These are phyloP conservation scores for Aspergillus neotritici DNA, from an alignment of 2,329 filamentous ascomycete genomes.

Conservation along the genomic window DNA sequence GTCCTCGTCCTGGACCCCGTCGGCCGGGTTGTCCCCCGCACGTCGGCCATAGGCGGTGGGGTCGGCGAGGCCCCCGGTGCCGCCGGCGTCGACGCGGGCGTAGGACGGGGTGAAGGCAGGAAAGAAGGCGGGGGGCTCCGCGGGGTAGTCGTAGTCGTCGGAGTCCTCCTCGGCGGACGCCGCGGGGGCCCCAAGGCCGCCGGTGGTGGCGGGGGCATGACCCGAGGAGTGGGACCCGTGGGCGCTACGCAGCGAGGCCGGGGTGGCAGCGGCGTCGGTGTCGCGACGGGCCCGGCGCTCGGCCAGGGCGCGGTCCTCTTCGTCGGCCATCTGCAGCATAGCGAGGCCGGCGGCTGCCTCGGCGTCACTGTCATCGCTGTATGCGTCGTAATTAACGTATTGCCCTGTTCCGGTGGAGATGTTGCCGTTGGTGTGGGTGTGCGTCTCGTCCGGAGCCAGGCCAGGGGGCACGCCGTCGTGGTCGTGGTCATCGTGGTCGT, in stretches of 20 bases:
- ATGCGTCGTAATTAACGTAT: slow-evolving; percentile 44
- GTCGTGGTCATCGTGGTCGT: slow-evolving; percentile 2
- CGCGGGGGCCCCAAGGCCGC: slow-evolving; percentile 33
- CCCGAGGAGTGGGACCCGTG: slow-evolving; percentile 21
- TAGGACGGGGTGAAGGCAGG: slow-evolving; percentile 55
- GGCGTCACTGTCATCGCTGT: slow-evolving; percentile 74
- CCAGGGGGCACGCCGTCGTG: slow-evolving; percentile 4
- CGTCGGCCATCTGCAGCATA: slow-evolving; percentile 77
- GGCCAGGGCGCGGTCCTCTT: slow-evolving; percentile 60
- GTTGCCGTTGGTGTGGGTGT: slow-evolving; percentile 46
- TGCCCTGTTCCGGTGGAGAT: slow-evolving; percentile 41
- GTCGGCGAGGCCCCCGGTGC: slow-evolving; percentile 80
- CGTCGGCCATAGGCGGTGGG: slow-evolving; percentile 58
- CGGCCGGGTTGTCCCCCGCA: too few relatives aligned
- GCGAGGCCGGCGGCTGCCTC: slow-evolving; percentile 79
- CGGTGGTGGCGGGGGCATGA: slow-evolving; percentile 29
- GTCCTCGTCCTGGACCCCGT: too few relatives aligned
- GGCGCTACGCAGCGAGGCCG: slow-evolving; percentile 25
- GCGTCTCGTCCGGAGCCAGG: slow-evolving; percentile 40
- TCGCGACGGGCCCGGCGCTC: slow-evolving; percentile 51
- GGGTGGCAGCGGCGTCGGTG: slow-evolving; percentile 41
- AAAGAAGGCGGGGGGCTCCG: slow-evolving; percentile 46
- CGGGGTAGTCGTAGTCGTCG: slow-evolving; percentile 33
- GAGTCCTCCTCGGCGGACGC: slow-evolving; percentile 23
- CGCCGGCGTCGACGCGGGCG: slow-evolving; percentile 77